Evolutionary conservation across 2,329 filamentous ascomycete genomes (phyloP).

Genomic region (Chrysosporium keratinophilum): DNA sequence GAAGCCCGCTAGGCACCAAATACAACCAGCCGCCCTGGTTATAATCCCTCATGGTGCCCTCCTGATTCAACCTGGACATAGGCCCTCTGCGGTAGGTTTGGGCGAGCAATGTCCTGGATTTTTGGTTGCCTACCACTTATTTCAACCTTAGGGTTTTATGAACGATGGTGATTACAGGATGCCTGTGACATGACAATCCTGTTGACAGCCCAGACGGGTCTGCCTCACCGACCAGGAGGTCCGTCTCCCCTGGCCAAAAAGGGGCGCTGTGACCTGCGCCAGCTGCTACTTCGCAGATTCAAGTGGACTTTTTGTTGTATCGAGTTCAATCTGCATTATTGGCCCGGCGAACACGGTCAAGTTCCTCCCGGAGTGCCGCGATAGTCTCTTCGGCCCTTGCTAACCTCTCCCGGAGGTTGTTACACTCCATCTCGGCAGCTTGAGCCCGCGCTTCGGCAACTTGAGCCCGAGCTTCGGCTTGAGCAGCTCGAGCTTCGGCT

Average conservation of each 20-base stretch:
- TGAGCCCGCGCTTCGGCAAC: not conserved
- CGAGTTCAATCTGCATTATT: slow-evolving; percentile 13
- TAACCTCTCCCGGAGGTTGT: not conserved
- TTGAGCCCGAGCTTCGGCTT: not conserved
- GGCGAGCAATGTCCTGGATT: slow-evolving; percentile 7
- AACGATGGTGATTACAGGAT: slow-evolving; percentile 9
- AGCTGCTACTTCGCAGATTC: not conserved
- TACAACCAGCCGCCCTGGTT: slow-evolving; percentile 1
- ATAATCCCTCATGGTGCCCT: slow-evolving; percentile 5
- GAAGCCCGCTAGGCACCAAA: slow-evolving; percentile 6
- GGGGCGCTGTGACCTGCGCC: slow-evolving; percentile 3
- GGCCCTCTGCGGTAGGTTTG: slow-evolving; percentile 7
- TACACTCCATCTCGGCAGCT: not conserved
- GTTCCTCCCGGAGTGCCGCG: too few relatives aligned
- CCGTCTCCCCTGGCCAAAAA: slow-evolving; percentile 8
- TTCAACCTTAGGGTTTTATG: slow-evolving; percentile 8
- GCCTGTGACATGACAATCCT: slow-evolving; percentile 4
- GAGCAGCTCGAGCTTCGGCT: not conserved
- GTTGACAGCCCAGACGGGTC: slow-evolving; percentile 1
- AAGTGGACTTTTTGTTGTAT: not conserved
- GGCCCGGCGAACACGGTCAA: not conserved
- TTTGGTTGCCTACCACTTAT: slow-evolving; percentile 12
- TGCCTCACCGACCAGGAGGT: slow-evolving; percentile 7
- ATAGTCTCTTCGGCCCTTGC: not conserved
- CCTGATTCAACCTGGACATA: slow-evolving; percentile 4